phyloP scores from a whole-genome alignment of 331 rosid genomes.

The Stylosanthes scabra region DNA sequence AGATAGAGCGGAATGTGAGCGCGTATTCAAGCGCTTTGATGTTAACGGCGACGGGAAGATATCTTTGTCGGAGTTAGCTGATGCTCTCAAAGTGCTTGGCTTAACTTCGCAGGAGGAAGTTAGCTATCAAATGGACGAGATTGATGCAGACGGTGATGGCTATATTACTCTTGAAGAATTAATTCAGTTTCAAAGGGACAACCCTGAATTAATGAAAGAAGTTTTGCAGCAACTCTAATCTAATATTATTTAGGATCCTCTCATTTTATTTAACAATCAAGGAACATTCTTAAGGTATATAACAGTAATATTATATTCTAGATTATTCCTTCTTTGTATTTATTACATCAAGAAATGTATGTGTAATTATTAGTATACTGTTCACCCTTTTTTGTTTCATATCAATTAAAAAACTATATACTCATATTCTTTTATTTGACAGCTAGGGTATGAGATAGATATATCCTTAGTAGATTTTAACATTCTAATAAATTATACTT shows the following conservation, averaged over 20 bases:
- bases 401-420: too few relatives aligned
- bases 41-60: constrained; percentile 54
- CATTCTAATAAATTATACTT: too few relatives aligned
- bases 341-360: not conserved
- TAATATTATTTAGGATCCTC: not conserved
- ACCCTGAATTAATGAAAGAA: constrained; percentile 50
- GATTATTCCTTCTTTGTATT: not conserved
- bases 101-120: constrained; percentile 54
- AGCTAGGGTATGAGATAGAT: too few relatives aligned
- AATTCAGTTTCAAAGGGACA: constrained; percentile 35
- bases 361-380: too few relatives aligned
- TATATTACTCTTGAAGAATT: constrained; percentile 52
- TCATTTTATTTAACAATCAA: not conserved
- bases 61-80: constrained; percentile 51
- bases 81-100: constrained; percentile 54
- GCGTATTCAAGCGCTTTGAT: constrained; percentile 64
- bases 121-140: constrained; percentile 51
- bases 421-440: too few relatives aligned
- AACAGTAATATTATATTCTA: not conserved
- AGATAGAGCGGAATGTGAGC: constrained; percentile 49
- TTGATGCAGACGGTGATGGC: constrained; percentile 63
- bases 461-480: too few relatives aligned
- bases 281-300: not conserved
- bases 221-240: constrained; percentile 51
- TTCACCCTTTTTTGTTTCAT: too few relatives aligned